These are phyloP conservation scores for Neoascochyta sp. DNA, from an alignment of 2,329 filamentous ascomycete species.

Conservation along the genomic window DNA sequence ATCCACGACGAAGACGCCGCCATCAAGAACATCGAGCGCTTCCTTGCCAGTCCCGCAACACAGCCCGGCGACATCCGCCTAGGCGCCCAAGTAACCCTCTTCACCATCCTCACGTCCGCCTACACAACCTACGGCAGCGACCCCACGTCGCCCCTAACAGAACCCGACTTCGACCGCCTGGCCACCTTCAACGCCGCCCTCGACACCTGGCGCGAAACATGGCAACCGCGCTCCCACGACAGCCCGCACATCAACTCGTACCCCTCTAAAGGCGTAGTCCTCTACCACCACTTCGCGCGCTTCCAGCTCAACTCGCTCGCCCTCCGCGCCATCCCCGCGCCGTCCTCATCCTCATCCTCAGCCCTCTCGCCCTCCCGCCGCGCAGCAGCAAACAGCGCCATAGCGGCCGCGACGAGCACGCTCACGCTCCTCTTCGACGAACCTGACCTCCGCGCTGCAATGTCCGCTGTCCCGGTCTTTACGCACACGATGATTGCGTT, in stretches of 20 bases:
- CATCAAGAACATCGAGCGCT: constrained; percentile 37
- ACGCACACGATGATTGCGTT: constrained; percentile 54
- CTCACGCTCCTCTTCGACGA: constrained; percentile 47
- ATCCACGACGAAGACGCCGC: constrained; percentile 40
- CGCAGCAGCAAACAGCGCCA: constrained; percentile 41
- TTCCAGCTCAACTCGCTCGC: constrained; percentile 52
- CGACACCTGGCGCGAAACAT: constrained; percentile 43
- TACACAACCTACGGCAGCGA: constrained; percentile 34
- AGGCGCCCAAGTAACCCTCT: constrained; percentile 30
- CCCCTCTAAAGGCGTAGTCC: constrained; percentile 49
- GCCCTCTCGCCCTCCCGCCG: constrained; percentile 43
- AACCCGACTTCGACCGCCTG: constrained; percentile 38
- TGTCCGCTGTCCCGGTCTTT: constrained; percentile 49
- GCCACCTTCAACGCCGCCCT: constrained; percentile 43
- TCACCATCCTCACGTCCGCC: constrained; percentile 34
- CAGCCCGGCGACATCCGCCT: constrained; percentile 31
- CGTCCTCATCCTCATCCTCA: constrained; percentile 46
- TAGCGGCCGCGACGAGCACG: constrained; percentile 47
- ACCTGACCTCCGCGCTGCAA: constrained; percentile 42
- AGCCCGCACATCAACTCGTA: constrained; percentile 29
- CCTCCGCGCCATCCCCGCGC: constrained; percentile 41
- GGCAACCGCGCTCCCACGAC: constrained; percentile 34
- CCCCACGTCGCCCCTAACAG: constrained; percentile 35
- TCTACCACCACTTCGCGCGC: constrained; percentile 55
- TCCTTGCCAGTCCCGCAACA: constrained; percentile 26